Conservation (phyloP, 305 asterid genomes). For the Solanum hybrid region DNA sequence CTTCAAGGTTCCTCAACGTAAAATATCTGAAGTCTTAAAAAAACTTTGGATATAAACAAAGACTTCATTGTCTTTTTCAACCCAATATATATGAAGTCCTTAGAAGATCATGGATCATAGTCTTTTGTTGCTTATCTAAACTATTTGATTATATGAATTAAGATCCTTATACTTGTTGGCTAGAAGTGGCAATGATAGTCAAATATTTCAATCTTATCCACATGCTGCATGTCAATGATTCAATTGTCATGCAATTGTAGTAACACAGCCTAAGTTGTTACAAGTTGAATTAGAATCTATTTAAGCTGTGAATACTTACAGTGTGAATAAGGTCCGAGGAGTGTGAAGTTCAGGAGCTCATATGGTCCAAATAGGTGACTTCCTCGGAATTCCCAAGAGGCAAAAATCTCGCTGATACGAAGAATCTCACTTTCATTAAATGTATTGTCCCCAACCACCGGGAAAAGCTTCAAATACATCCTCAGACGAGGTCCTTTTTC, state of each 20-base stretch:
- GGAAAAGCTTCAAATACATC: conserved; percentile 45
- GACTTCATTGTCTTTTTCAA: background rate
- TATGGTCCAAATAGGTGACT: conserved; percentile 42
- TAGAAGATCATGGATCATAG: background rate
- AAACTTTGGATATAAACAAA: background rate
- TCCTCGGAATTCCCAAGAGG: conserved; percentile 29
- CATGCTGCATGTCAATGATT: background rate
- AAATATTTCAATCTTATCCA: background rate
- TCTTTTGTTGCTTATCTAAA: background rate
- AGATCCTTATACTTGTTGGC: background rate
- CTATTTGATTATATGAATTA: background rate
- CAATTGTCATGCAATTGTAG: background rate
- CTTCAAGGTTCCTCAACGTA: background rate
- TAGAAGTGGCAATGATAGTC: background rate
- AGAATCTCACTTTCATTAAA: conserved; percentile 35
- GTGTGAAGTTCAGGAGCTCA: conserved; percentile 50
- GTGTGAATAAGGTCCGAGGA: conserved; percentile 36
- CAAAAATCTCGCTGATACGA: conserved; percentile 21
- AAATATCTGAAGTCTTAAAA: background rate
- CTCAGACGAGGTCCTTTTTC: conserved; percentile 43
- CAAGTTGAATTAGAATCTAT: background rate
- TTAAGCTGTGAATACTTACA: conserved; percentile 16
- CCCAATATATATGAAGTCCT: background rate
- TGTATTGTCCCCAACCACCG: conserved; percentile 16
- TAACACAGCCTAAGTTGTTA: background rate